phyloP scores from a whole-genome alignment of 2,329 filamentous ascomycete genomes.

The Trichophyton simii region DNA sequence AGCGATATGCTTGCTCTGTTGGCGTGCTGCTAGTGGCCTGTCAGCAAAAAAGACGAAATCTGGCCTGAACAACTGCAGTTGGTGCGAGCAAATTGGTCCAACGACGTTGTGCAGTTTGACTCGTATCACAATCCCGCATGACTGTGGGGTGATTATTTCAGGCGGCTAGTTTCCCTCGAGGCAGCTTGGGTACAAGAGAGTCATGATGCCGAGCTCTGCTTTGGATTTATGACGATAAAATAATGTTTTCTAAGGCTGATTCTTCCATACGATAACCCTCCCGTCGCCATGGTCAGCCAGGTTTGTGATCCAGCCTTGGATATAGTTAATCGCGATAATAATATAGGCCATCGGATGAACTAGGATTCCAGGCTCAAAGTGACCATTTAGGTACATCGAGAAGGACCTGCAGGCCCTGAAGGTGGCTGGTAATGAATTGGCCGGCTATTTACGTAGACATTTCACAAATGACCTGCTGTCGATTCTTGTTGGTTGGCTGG shows the following conservation, averaged over 20 bases:
- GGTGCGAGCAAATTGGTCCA: neutral
- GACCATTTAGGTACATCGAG: neutral
- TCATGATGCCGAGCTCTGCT: neutral
- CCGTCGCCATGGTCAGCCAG: neutral
- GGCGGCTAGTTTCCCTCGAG: neutral
- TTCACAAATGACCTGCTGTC: neutral
- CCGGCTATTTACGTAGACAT: slow-evolving; percentile 1
- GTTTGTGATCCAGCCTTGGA: neutral
- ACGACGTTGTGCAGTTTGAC: neutral
- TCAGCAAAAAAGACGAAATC: neutral
- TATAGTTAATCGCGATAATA: neutral
- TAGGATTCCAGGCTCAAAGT: neutral
- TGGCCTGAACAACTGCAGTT: slow-evolving; percentile 1
- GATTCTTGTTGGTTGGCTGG: neutral
- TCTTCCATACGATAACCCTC: neutral
- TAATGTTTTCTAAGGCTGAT: neutral
- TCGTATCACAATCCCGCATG: neutral
- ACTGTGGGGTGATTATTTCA: neutral
- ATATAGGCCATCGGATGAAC: neutral
- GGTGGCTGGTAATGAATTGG: neutral
- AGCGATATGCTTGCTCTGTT: slow-evolving; percentile 4
- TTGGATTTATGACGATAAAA: neutral
- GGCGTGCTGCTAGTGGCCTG: slow-evolving; percentile 2
- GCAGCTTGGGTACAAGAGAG: neutral
- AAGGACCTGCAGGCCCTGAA: neutral